phyloP scores from a whole-genome alignment of 352 stramenopile species.

The Phytophthora multivora region DNA sequence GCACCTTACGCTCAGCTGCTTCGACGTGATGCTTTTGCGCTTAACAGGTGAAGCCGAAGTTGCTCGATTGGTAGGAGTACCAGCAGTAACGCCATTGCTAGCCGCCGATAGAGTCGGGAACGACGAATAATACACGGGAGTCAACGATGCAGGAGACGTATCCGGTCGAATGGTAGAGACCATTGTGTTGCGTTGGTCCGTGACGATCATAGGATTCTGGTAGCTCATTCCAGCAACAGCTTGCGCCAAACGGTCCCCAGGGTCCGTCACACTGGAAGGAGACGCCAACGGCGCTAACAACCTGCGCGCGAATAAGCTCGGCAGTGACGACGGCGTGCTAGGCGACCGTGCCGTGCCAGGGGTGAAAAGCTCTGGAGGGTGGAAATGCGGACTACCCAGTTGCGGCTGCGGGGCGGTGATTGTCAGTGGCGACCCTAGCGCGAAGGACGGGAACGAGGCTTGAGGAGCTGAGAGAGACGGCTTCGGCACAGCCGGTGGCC shows the following conservation, averaged over 20 bases:
- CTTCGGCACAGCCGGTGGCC: constrained; percentile 32
- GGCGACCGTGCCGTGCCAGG: constrained; percentile 25
- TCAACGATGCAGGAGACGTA: constrained; percentile 47
- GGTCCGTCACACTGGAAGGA: constrained; percentile 29
- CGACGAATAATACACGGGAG: constrained; percentile 51
- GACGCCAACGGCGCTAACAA: constrained; percentile 47
- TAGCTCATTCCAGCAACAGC: constrained; percentile 27
- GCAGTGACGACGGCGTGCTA: constrained; percentile 42
- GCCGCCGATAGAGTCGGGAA: constrained; percentile 26
- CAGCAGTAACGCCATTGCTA: constrained; percentile 9
- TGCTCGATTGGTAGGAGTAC: constrained; percentile 9
- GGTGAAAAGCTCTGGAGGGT: constrained; percentile 42
- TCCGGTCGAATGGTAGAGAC: constrained; percentile 30
- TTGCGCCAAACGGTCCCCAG: constrained; percentile 24
- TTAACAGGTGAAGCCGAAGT: constrained; percentile 59
- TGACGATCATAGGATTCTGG: constrained; percentile 29
- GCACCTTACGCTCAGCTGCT: constrained; percentile 57
- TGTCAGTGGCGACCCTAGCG: constrained; percentile 40
- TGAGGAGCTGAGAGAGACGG: constrained; percentile 25
- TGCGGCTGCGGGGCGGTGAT: constrained; percentile 50
- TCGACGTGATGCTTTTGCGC: constrained; percentile 79
- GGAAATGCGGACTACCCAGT: constrained; percentile 41
- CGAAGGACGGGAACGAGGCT: constrained; percentile 40
- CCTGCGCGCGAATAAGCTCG: constrained; percentile 54
- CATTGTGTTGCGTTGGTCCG: constrained; percentile 27